phyloP scores from a whole-genome alignment of 768 basidiomycete species.

The Kockovaella imperatae region DNA sequence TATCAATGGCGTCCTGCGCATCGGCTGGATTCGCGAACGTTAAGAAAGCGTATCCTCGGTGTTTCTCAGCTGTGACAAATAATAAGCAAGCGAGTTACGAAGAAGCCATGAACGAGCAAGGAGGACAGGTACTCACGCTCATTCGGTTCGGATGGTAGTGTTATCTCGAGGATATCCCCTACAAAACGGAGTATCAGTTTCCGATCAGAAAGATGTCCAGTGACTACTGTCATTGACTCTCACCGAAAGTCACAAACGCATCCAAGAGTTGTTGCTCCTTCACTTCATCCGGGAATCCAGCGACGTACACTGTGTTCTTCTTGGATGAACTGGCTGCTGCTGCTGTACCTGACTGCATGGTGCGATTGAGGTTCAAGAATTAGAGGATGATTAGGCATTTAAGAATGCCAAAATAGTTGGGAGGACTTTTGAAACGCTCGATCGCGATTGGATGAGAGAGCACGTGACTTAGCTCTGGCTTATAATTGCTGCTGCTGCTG shows the following conservation, averaged over 20 bases:
- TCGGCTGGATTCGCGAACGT: constrained; percentile 72
- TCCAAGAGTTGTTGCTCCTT: constrained; percentile 71
- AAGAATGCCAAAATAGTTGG: too few species aligned
- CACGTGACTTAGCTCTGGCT: too few species aligned
- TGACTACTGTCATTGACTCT: constrained; percentile 22
- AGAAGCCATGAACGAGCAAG: constrained; percentile 19
- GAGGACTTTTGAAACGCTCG: too few species aligned
- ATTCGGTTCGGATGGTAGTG: constrained; percentile 70
- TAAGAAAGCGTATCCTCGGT: constrained; percentile 85
- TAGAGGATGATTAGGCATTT: too few species aligned
- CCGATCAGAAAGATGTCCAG: constrained; percentile 3
- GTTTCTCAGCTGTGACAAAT: constrained; percentile 32
- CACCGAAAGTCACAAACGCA: constrained; percentile 80
- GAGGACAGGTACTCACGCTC: constrained; percentile 58
- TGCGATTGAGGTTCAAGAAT: too few species aligned
- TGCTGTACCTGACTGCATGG: constrained; percentile 1
- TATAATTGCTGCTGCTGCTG: too few species aligned
- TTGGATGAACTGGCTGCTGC: constrained; percentile 20
- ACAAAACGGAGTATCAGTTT: constrained; percentile 9
- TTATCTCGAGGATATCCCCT: constrained; percentile 91
- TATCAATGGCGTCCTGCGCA: constrained; percentile 95
- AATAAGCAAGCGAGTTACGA: neutral
- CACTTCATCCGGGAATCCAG: constrained; percentile 73
- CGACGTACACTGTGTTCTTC: constrained; percentile 48
- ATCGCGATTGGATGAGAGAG: too few species aligned